phyloP scores from a whole-genome alignment of 768 basidiomycete species.

The Russula dissimulans region DNA sequence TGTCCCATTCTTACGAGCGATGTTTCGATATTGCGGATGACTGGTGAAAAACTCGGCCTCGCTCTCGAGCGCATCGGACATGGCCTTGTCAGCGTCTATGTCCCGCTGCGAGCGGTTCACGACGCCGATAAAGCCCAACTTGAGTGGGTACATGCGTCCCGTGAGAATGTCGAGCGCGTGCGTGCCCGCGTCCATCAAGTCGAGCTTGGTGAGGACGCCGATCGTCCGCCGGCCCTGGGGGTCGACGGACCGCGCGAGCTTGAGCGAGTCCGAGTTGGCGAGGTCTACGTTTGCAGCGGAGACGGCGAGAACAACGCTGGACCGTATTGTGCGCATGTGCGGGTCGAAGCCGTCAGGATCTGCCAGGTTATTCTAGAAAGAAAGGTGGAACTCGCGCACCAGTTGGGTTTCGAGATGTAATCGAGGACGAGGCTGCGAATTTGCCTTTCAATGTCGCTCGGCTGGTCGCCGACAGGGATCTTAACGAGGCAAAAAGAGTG shows the following conservation, averaged over 20 bases:
- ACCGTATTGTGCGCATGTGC: no score
- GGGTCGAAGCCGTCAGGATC: background rate
- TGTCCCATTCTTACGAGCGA: constrained; percentile 97
- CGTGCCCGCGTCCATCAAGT: constrained; percentile 98
- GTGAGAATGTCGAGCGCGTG: constrained; percentile 95
- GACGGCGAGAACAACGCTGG: constrained; percentile 90
- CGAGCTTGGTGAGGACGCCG: constrained; percentile 93
- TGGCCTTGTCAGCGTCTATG: constrained; percentile 78
- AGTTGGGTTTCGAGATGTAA: constrained; percentile 94
- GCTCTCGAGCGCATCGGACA: constrained; percentile 74
- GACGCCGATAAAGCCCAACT: constrained; percentile 96
- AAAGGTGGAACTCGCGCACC: constrained; percentile 40
- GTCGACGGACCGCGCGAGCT: constrained; percentile 91
- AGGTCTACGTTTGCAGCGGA: constrained; percentile 98
- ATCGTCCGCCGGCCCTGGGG: constrained; percentile 95
- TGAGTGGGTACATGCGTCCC: constrained; percentile 94
- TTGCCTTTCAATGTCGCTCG: constrained; percentile 95
- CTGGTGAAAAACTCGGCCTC: constrained; percentile 88
- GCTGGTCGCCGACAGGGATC: constrained; percentile 96
- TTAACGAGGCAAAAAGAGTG: constrained; percentile 23
- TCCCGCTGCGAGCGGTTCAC: constrained; percentile 98
- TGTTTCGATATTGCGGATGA: constrained; percentile 89
- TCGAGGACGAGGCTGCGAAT: constrained; percentile 92
- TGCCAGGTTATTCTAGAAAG: background rate
- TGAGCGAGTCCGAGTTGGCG: constrained; percentile 96